A percentile compares a stretch with the other conserved stretches of the same genome.
Conservation (phyloP, 2,329 filamentous ascomycete genomes). For the Neofusicoccum parvum region DNA sequence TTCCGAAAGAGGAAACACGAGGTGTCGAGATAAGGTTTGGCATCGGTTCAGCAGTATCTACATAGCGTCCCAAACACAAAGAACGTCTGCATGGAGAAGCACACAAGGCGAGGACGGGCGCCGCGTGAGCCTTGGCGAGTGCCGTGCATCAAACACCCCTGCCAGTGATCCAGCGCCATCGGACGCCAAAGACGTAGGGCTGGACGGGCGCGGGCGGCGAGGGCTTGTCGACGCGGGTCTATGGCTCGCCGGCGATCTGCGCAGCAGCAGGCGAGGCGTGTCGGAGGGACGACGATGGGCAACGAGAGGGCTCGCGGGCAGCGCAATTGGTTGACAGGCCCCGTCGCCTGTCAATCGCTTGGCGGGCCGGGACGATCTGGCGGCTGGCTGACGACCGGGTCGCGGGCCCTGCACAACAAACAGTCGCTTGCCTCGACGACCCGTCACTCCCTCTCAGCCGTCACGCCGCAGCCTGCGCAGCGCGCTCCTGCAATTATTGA, state of each 20-base stretch:
- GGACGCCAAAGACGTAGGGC: background rate
- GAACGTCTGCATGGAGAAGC: background rate
- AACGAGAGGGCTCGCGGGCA: background rate
- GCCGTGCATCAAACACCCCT: background rate
- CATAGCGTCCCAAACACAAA: background rate
- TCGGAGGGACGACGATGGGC: background rate
- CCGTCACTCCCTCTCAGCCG: background rate
- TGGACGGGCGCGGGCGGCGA: background rate
- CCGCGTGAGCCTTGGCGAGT: background rate
- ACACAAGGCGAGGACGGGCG: background rate
- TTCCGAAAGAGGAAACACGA: background rate
- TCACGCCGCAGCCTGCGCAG: background rate
- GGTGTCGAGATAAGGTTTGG: background rate
- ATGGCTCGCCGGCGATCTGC: background rate
- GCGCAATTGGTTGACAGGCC: background rate
- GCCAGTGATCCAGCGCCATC: background rate
- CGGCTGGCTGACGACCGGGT: background rate
- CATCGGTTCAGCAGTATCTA: background rate
- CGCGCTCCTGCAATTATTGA: background rate
- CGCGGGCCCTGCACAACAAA: conserved; percentile 16
- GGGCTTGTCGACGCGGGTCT: background rate
- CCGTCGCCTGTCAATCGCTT: background rate
- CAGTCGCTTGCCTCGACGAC: background rate
- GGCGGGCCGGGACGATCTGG: conserved; percentile 9
- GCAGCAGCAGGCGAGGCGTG: background rate